Evolutionary conservation across 768 basidiomycete genomes (phyloP).

Genomic region (Boletus tylopilopsis): DNA sequence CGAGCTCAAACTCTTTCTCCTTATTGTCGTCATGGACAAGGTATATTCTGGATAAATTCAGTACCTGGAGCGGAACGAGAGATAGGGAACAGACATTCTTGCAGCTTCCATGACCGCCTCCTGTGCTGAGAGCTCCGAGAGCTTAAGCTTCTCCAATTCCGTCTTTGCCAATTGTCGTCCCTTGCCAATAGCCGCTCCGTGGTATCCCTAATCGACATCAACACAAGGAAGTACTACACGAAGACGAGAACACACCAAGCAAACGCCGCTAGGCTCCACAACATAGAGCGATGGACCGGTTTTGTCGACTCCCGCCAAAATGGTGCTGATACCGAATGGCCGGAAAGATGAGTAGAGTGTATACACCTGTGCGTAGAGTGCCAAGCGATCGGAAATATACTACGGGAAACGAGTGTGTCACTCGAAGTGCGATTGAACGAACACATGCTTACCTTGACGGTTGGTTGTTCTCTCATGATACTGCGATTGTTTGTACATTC

Average conservation of each 20-base stretch:
- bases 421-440: background rate
- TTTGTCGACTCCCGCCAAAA: slow-evolving; percentile 87
- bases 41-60: slow-evolving; percentile 67
- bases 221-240: background rate
- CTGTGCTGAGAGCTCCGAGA: slow-evolving; percentile 71
- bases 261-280: slow-evolving; percentile 93
- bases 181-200: slow-evolving; percentile 96
- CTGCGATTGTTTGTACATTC: slow-evolving; percentile 77
- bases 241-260: slow-evolving; percentile 54
- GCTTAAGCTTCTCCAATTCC: slow-evolving; percentile 93
- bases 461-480: slow-evolving; percentile 65
- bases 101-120: slow-evolving; percentile 93
- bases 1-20: slow-evolving; percentile 97
- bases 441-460: slow-evolving; percentile 63
- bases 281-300: slow-evolving; percentile 83
- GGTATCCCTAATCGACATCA: slow-evolving; percentile 65
- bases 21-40: slow-evolving; percentile 97
- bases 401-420: slow-evolving; percentile 17
- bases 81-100: slow-evolving; percentile 67
- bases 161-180: slow-evolving; percentile 98
- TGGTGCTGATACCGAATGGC: slow-evolving; percentile 93
- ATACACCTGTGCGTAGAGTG: slow-evolving; percentile 90
- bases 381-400: slow-evolving; percentile 72
- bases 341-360: slow-evolving; percentile 98
- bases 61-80: background rate